phyloP scores from a whole-genome alignment of 2,329 filamentous ascomycete genomes.

The Alternaria incomplexa region DNA sequence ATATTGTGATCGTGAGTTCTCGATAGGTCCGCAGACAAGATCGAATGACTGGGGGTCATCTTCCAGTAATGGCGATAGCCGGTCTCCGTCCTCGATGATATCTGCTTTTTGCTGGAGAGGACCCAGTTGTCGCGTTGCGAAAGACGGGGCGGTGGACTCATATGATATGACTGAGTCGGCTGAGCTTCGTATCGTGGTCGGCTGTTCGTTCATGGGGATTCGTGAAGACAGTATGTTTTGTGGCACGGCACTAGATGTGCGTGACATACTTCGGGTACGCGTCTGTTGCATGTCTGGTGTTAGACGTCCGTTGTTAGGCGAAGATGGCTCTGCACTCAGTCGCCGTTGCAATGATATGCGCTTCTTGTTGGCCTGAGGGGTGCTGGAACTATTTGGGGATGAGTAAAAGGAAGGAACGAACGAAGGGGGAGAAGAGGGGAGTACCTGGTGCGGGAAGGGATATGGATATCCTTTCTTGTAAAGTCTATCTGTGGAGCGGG shows the following conservation, averaged over 20 bases:
- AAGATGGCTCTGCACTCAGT: slow-evolving; percentile 22
- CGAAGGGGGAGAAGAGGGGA: background rate
- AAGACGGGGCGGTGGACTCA: slow-evolving; percentile 42
- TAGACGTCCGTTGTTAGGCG: slow-evolving; percentile 15
- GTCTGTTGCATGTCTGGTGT: slow-evolving; percentile 23
- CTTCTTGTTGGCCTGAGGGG: slow-evolving; percentile 26
- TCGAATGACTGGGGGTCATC: slow-evolving; percentile 62
- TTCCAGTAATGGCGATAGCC: slow-evolving; percentile 57
- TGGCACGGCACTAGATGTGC: slow-evolving; percentile 12
- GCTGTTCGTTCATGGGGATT: slow-evolving; percentile 23
- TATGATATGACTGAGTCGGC: slow-evolving; percentile 46
- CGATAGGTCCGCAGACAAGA: slow-evolving; percentile 54
- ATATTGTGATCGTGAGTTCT: slow-evolving; percentile 47
- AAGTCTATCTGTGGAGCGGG: slow-evolving; percentile 43
- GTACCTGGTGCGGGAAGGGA: slow-evolving; percentile 48
- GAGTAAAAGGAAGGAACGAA: slow-evolving; percentile 8
- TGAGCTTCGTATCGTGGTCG: slow-evolving; percentile 39
- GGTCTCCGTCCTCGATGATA: slow-evolving; percentile 49
- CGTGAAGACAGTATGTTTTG: slow-evolving; percentile 14
- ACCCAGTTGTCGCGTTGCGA: slow-evolving; percentile 42
- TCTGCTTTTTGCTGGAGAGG: slow-evolving; percentile 53
- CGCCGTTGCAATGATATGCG: slow-evolving; percentile 24
- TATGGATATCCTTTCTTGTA: slow-evolving; percentile 44
- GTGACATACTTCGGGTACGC: slow-evolving; percentile 21
- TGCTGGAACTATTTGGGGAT: slow-evolving; percentile 28